These are phyloP conservation scores for Citrullus colocynthis DNA, from an alignment of 306 rosid genomes.

Conservation along the genomic window DNA sequence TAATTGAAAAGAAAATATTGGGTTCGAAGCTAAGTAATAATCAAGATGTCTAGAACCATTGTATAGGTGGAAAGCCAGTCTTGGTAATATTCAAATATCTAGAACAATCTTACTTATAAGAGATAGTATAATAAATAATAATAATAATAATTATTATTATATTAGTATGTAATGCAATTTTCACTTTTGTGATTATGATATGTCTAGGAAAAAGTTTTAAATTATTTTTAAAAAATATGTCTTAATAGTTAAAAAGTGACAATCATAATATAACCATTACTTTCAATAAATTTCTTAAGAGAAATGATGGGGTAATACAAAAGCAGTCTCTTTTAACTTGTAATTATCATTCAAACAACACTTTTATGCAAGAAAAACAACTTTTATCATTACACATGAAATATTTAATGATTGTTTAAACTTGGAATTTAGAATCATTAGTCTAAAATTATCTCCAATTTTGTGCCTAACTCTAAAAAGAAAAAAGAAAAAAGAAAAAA, in stretches of 20 bases:
- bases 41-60: not conserved
- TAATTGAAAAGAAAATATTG: not conserved
- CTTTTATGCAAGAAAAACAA: not conserved
- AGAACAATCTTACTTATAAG: not conserved
- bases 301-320: not conserved
- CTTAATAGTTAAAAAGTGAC: not conserved
- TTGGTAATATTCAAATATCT: not conserved
- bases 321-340: not conserved
- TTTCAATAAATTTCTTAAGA: not conserved
- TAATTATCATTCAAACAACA: not conserved
- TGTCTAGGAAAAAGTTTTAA: not conserved
- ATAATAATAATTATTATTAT: not conserved
- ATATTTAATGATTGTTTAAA: not conserved
- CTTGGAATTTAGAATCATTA: not conserved
- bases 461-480: not conserved
- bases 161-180: not conserved
- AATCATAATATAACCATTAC: not conserved
- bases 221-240: not conserved
- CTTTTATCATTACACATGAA: conserved; percentile 1
- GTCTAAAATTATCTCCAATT: not conserved
- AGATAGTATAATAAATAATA: not conserved
- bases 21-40: not conserved
- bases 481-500: too few species aligned
- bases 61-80: not conserved
- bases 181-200: not conserved